Conservation (phyloP, 2,329 filamentous ascomycete species). For the Pseudogymnoascus verrucosus region DNA sequence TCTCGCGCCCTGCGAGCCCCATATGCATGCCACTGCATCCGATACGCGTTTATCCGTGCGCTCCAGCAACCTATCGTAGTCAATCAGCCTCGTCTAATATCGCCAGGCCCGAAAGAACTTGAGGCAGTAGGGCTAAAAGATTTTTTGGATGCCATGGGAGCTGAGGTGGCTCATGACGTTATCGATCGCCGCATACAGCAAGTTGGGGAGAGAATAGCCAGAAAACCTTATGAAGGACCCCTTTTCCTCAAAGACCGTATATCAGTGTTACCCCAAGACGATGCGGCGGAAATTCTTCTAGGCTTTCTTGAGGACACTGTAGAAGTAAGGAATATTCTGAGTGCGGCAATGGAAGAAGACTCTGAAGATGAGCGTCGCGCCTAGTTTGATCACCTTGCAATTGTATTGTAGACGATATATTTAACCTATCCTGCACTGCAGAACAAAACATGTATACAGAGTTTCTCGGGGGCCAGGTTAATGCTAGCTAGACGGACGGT, state of each 20-base stretch:
- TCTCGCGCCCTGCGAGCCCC: not conserved
- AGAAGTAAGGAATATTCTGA: not conserved
- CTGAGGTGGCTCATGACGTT: not conserved
- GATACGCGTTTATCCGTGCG: not conserved
- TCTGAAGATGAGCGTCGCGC: not conserved
- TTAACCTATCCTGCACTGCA: not conserved
- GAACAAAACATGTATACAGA: not conserved
- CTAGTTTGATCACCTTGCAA: not conserved
- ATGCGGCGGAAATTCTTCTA: not conserved
- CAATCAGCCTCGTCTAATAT: not conserved
- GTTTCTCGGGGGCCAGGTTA: not conserved
- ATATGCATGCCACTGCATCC: not conserved
- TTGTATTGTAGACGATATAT: not conserved
- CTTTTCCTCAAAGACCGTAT: not conserved
- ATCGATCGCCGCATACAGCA: not conserved
- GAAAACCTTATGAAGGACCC: not conserved
- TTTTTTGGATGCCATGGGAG: not conserved
- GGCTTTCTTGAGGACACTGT: not conserved
- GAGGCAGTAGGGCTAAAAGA: not conserved
- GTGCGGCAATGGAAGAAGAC: not conserved
- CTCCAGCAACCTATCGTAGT: not conserved
- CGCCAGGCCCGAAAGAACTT: not conserved
- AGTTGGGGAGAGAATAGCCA: not conserved
- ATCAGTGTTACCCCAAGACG: not conserved
- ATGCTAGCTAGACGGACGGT: not conserved